Evolutionary conservation across 2,329 filamentous ascomycete species (phyloP).

Genomic region (Xylariaceae sp.): DNA sequence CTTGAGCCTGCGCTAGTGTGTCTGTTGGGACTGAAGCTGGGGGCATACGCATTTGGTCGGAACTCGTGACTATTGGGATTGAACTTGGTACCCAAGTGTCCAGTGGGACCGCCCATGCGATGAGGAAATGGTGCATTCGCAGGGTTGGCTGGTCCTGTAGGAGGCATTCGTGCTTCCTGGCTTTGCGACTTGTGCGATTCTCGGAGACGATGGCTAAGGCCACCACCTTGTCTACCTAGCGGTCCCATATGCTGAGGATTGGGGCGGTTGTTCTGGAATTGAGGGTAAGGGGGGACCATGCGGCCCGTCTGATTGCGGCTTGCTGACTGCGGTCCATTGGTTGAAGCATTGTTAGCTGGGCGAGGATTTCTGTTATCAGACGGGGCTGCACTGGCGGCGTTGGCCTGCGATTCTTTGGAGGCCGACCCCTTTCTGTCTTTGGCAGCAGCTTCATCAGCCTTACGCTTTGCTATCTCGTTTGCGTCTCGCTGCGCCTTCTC

Average conservation of each 20-base stretch:
- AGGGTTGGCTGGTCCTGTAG: slow-evolving; percentile 67
- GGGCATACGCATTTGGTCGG: slow-evolving; percentile 77
- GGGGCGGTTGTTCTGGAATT: slow-evolving; percentile 48
- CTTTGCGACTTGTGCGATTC: slow-evolving; percentile 47
- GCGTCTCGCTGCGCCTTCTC: slow-evolving; percentile 79
- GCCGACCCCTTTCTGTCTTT: slow-evolving; percentile 54
- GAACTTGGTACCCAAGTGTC: slow-evolving; percentile 54
- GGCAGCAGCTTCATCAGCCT: slow-evolving; percentile 38
- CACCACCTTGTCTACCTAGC: slow-evolving; percentile 42
- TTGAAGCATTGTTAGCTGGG: slow-evolving; percentile 29
- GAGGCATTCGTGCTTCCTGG: slow-evolving; percentile 66
- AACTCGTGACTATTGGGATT: slow-evolving; percentile 75
- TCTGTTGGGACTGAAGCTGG: slow-evolving; percentile 73
- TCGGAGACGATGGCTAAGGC: slow-evolving; percentile 50
- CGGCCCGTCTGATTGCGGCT: slow-evolving; percentile 41
- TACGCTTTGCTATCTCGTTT: slow-evolving; percentile 56
- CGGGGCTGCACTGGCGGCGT: slow-evolving; percentile 16
- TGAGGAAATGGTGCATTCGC: slow-evolving; percentile 52
- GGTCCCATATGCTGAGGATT: slow-evolving; percentile 42
- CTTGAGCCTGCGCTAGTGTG: slow-evolving; percentile 68
- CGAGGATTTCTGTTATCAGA: slow-evolving; percentile 28
- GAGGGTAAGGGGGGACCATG: slow-evolving; percentile 47
- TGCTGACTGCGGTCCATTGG: slow-evolving; percentile 17
- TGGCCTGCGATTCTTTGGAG: slow-evolving; percentile 46
- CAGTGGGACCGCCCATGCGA: slow-evolving; percentile 47